Evolutionary conservation across 352 stramenopile genomes (phyloP).

Genomic region (Plasmopara halstedii): DNA sequence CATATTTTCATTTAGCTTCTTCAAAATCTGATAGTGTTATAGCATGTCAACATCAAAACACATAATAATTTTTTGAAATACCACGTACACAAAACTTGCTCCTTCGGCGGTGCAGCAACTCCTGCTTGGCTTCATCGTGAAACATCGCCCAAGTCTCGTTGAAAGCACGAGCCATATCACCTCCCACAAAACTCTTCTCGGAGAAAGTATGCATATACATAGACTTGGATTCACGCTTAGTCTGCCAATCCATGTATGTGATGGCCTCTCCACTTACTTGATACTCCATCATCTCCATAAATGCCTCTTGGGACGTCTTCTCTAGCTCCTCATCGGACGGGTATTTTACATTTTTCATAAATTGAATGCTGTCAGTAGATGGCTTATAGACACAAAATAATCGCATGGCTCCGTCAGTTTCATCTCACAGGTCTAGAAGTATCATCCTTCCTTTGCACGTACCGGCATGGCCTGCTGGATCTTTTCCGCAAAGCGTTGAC

Average conservation of each 20-base stretch:
- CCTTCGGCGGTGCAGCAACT: constrained; percentile 58
- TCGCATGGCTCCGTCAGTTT: neutral
- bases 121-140: constrained; percentile 66
- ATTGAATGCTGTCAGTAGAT: constrained; percentile 80
- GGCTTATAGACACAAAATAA: constrained; percentile 27
- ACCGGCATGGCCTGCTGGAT: constrained; percentile 83
- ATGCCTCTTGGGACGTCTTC: constrained; percentile 65
- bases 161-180: constrained; percentile 70
- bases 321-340: constrained; percentile 68
- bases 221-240: constrained; percentile 78
- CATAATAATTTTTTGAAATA: neutral
- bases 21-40: constrained; percentile 46
- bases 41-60: constrained; percentile 1
- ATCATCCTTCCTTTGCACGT: constrained; percentile 5
- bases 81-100: constrained; percentile 80
- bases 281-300: constrained; percentile 79
- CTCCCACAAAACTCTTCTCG: constrained; percentile 56
- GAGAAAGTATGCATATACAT: constrained; percentile 81
- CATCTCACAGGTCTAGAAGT: neutral
- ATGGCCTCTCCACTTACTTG: constrained; percentile 57
- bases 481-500: constrained; percentile 79
- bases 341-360: constrained; percentile 86
- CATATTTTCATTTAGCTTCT: constrained; percentile 82
- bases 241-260: constrained; percentile 69
- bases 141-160: constrained; percentile 76